These are phyloP conservation scores for Acorus calamus DNA, from an alignment of 106 monocot species.

Conservation along the genomic window DNA sequence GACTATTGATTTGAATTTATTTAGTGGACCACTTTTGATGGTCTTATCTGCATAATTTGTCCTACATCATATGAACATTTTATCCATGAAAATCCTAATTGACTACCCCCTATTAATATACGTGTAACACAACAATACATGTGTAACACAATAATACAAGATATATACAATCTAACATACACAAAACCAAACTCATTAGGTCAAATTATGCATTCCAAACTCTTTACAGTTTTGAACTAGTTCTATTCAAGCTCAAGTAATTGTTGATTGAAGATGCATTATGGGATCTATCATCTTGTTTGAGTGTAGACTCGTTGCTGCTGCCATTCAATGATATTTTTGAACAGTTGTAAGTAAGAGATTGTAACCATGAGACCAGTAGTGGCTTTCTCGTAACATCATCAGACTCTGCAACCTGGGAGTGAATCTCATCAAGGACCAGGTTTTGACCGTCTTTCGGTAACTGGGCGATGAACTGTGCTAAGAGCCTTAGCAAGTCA, in stretches of 20 bases:
- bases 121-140: no score
- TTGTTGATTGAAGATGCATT: background rate
- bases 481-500: conserved; percentile 59
- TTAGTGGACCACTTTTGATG: no score
- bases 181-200: background rate
- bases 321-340: background rate
- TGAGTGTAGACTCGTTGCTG: background rate
- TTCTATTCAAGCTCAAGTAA: conserved; percentile 9
- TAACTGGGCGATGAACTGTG: conserved; percentile 49
- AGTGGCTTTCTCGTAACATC: conserved; percentile 83
- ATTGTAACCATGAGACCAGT: conserved; percentile 90
- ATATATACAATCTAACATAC: no score
- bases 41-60: no score
- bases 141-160: no score
- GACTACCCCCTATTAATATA: no score
- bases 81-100: no score
- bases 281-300: background rate
- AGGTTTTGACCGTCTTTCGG: conserved; percentile 61
- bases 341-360: conserved; percentile 77
- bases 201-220: background rate
- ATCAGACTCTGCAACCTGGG: conserved; percentile 82
- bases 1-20: no score
- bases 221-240: conserved; percentile 12
- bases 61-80: no score
- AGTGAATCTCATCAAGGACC: conserved; percentile 55